These are phyloP conservation scores for Penicillium atrosanguineum DNA, from an alignment of 495 filamentous ascomycete genomes.

Conservation along the genomic window DNA sequence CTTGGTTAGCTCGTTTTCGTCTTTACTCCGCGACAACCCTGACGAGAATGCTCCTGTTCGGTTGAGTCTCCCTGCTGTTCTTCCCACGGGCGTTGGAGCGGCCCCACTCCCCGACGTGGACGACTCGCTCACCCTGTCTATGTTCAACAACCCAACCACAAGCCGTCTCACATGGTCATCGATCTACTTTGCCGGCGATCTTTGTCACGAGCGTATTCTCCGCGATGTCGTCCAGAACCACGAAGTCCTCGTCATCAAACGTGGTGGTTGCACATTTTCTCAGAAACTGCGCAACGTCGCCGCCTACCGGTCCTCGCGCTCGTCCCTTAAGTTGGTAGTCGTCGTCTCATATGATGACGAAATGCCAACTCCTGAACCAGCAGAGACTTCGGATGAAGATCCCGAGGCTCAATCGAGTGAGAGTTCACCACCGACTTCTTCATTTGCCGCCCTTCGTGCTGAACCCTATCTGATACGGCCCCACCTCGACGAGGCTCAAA, in stretches of 20 bases:
- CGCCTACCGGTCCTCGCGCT: conserved; percentile 58
- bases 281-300: conserved; percentile 84
- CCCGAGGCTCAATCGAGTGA: background rate
- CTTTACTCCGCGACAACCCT: conserved; percentile 47
- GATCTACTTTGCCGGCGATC: conserved; percentile 68
- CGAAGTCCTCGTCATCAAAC: conserved; percentile 77
- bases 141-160: conserved; percentile 38
- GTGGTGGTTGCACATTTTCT: conserved; percentile 82
- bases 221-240: conserved; percentile 59
- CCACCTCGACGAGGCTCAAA: conserved; percentile 71
- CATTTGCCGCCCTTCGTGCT: conserved; percentile 42
- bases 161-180: conserved; percentile 59
- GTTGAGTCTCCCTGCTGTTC: conserved; percentile 61
- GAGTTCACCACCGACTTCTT: background rate
- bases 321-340: conserved; percentile 73
- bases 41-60: conserved; percentile 32
- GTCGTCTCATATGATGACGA: conserved; percentile 66
- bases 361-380: background rate
- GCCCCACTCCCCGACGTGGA: conserved; percentile 67
- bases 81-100: conserved; percentile 72
- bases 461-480: conserved; percentile 59
- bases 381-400: background rate
- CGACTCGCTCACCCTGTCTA: conserved; percentile 50
- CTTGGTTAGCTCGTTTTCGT: conserved; percentile 57
- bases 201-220: conserved; percentile 63